phyloP scores from a whole-genome alignment of 2,329 filamentous ascomycete genomes.

The Paecilomyces dactylethromorphus region DNA sequence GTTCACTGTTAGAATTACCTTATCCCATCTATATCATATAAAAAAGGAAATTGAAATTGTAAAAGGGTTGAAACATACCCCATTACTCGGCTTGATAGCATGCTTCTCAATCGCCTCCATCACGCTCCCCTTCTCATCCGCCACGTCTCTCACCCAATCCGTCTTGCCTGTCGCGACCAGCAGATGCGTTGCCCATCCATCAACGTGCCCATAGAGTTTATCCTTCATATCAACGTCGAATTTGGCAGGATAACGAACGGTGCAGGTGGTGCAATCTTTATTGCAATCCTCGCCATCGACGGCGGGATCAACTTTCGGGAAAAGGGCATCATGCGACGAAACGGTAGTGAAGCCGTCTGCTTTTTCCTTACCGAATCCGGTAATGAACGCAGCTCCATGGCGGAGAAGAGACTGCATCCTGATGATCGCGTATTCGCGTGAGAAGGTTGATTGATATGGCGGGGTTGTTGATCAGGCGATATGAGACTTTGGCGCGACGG shows the following conservation, averaged over 20 bases:
- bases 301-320: conserved; percentile 65
- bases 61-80: conserved; percentile 23
- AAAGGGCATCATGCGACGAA: conserved; percentile 51
- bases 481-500: neutral
- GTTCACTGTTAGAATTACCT: neutral
- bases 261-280: conserved; percentile 78
- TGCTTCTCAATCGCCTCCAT: conserved; percentile 65
- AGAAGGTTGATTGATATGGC: neutral
- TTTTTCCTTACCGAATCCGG: conserved; percentile 13
- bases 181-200: conserved; percentile 82
- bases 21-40: neutral
- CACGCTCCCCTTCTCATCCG: conserved; percentile 77
- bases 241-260: conserved; percentile 68
- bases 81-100: conserved; percentile 34
- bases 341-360: conserved; percentile 42
- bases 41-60: neutral
- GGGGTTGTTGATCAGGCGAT: neutral
- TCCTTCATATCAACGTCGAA: conserved; percentile 69
- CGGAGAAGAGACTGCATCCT: conserved; percentile 23
- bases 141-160: conserved; percentile 87
- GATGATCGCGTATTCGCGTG: neutral
- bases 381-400: conserved; percentile 26
- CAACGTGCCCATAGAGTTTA: conserved; percentile 74
- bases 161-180: conserved; percentile 92
- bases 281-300: conserved; percentile 84